Evolutionary conservation across 2,329 filamentous ascomycete genomes (phyloP).

Genomic region (Fusarium musae): DNA sequence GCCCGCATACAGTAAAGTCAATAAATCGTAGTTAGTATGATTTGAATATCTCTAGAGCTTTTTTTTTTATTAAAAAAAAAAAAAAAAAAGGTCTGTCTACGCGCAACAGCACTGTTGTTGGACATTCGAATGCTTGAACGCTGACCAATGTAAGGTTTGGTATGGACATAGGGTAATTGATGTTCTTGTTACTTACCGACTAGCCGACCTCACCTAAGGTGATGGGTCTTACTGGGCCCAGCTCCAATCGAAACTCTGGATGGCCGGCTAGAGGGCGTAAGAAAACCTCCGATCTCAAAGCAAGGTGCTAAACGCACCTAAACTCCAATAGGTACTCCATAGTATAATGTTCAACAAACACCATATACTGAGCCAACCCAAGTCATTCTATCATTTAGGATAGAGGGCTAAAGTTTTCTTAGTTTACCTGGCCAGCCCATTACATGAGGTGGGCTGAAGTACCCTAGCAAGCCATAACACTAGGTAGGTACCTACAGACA

Average conservation of each 20-base stretch:
- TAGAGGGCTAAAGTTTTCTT: background rate
- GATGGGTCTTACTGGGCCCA: background rate
- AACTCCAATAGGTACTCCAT: background rate
- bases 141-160: background rate
- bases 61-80: background rate
- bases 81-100: background rate
- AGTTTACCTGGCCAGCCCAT: background rate
- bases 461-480: background rate
- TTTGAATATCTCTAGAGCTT: background rate
- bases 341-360: background rate
- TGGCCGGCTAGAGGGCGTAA: background rate
- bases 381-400: background rate
- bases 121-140: background rate
- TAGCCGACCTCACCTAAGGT: background rate
- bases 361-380: background rate
- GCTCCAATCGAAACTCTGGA: background rate
- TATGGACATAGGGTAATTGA: background rate
- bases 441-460: background rate
- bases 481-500: background rate
- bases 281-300: background rate
- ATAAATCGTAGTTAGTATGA: background rate
- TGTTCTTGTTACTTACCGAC: background rate
- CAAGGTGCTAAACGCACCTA: background rate
- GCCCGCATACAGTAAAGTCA: background rate
- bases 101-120: background rate